Evolutionary conservation across 2,329 filamentous ascomycete species (phyloP).

Genomic region (Aspergillus tubingensis): DNA sequence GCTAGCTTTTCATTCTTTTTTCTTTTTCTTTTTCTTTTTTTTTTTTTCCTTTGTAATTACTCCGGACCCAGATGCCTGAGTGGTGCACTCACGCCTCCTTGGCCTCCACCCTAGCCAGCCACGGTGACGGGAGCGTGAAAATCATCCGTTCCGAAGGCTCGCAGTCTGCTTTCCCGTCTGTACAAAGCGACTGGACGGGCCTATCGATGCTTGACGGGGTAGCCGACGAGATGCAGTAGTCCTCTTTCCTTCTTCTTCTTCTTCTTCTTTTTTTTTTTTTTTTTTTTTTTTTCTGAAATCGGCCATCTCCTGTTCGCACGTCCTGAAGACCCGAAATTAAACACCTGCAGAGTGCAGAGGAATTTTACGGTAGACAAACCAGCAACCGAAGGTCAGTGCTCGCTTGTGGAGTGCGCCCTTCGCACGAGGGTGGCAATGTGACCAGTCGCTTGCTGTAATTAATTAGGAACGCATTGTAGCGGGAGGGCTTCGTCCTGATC

Average conservation of each 20-base stretch:
- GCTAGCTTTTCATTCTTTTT: not conserved
- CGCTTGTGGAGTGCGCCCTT: constrained; percentile 8
- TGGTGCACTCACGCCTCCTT: not conserved
- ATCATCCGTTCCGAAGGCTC: constrained; percentile 9
- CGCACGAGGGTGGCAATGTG: constrained; percentile 16
- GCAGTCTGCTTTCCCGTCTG: constrained; percentile 3
- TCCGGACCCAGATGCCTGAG: not conserved
- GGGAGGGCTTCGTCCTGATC: not conserved
- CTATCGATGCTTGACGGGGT: constrained; percentile 3
- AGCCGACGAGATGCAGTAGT: constrained; percentile 5
- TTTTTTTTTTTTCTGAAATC: not conserved
- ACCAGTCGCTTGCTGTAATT: constrained; percentile 9
- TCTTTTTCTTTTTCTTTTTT: too few species aligned
- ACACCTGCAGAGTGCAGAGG: not conserved
- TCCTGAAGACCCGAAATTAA: constrained; percentile 3
- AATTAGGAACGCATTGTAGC: constrained; percentile 1
- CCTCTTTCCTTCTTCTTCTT: not conserved
- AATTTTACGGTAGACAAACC: not conserved
- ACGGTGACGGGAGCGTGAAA: constrained; percentile 5
- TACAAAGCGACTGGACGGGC: constrained; percentile 10
- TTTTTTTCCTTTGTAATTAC: too few species aligned
- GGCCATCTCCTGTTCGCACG: constrained; percentile 1
- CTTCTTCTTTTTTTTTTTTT: not conserved
- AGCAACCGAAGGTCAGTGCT: not conserved
- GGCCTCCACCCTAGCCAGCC: constrained; percentile 11